phyloP scores from a whole-genome alignment of 495 filamentous ascomycete genomes.

The Annulohypoxylon moriforme region DNA sequence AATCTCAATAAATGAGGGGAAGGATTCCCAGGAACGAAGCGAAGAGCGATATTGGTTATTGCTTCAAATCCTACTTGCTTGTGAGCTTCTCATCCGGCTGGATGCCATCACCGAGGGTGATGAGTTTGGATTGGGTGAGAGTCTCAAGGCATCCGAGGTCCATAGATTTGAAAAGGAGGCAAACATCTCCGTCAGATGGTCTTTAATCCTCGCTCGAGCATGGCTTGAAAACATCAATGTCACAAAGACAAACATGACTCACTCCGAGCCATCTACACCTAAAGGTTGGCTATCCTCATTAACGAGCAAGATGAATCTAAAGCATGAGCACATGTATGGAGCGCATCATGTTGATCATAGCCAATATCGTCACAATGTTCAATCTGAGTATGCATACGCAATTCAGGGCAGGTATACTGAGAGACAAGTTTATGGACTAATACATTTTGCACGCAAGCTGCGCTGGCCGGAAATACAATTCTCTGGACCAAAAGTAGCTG shows the following conservation, averaged over 20 bases:
- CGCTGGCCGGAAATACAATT: conserved; percentile 64
- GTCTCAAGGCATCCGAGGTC: conserved; percentile 68
- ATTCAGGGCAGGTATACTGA: conserved; percentile 59
- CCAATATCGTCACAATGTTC: conserved; percentile 47
- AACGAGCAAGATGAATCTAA: conserved; percentile 62
- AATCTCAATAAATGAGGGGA: conserved; percentile 51
- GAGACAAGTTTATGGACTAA: conserved; percentile 65
- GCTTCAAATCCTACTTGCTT: conserved; percentile 80
- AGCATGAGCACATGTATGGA: conserved; percentile 52
- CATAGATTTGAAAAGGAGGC: conserved; percentile 71
- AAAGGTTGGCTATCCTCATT: conserved; percentile 64
- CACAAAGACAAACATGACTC: conserved; percentile 47
- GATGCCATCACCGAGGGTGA: conserved; percentile 74
- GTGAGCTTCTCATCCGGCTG: conserved; percentile 79
- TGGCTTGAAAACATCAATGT: conserved; percentile 80
- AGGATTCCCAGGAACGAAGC: conserved; percentile 56
- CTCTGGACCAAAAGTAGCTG: conserved; percentile 52
- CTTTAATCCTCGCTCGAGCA: conserved; percentile 76
- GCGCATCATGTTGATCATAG: conserved; percentile 47
- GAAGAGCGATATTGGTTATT: conserved; percentile 79
- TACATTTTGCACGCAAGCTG: conserved; percentile 67
- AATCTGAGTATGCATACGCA: conserved; percentile 52
- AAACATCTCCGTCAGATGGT: conserved; percentile 80
- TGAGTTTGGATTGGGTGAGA: conserved; percentile 57
- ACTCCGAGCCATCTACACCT: conserved; percentile 53